Percentiles rank a stretch among this genome's conserved stretches.
These are phyloP conservation scores for Lichtheimia corymbifera DNA, from an alignment of 371 early-diverging fungal genomes.

Conservation along the genomic window DNA sequence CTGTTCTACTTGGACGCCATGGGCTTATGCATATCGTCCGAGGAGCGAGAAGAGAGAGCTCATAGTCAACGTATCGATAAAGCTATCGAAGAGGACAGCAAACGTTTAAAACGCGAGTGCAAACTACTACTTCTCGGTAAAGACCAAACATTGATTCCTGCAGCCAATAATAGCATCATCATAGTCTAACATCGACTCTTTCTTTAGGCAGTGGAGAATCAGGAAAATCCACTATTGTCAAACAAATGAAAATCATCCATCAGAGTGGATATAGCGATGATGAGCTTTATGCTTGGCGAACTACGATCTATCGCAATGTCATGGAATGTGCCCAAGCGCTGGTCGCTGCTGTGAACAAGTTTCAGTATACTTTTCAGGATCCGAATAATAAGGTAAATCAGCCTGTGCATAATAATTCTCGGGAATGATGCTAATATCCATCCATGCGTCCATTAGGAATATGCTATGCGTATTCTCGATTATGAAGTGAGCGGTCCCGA, in stretches of 20 bases:
- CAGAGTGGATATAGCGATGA: slow-evolving; percentile 81
- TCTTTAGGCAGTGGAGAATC: slow-evolving; percentile 81
- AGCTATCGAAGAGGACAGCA: slow-evolving; percentile 59
- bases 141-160: neutral
- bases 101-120: slow-evolving; percentile 61
- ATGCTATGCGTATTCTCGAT: slow-evolving; percentile 13
- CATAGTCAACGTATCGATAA: slow-evolving; percentile 66
- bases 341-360: slow-evolving; percentile 57
- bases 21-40: slow-evolving; percentile 70
- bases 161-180: neutral
- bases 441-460: neutral
- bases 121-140: slow-evolving; percentile 74
- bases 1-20: slow-evolving; percentile 32
- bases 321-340: slow-evolving; percentile 71
- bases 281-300: slow-evolving; percentile 73
- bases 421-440: neutral
- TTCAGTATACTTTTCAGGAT: slow-evolving; percentile 48
- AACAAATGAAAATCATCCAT: slow-evolving; percentile 94
- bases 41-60: slow-evolving; percentile 57
- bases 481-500: slow-evolving; percentile 13
- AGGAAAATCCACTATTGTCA: slow-evolving; percentile 90
- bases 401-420: too few species aligned
- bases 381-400: slow-evolving; percentile 39
- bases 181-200: too few species aligned
- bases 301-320: slow-evolving; percentile 79